A percentile compares a stretch with the other conserved stretches of the same genome.
phyloP scores from a whole-genome alignment of 2,329 filamentous ascomycete species.

The Colletotrichum higginsianum region DNA sequence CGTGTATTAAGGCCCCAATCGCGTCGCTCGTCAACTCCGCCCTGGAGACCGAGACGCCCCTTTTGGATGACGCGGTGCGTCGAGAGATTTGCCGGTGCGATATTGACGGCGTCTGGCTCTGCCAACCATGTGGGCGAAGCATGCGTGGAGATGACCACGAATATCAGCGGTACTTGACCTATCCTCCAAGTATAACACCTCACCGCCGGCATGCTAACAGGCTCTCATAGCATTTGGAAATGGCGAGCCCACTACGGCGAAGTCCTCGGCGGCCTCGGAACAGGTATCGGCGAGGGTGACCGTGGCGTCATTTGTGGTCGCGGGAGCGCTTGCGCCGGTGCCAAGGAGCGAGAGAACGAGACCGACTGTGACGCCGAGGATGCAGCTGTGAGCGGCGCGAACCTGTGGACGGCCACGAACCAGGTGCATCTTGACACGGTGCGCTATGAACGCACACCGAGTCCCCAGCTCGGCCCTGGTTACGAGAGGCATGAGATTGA shows the following conservation, averaged over 20 bases:
- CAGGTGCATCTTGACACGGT: slow-evolving; percentile 47
- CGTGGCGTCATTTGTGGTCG: slow-evolving; percentile 91
- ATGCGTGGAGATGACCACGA: slow-evolving; percentile 73
- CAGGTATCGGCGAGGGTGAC: slow-evolving; percentile 89
- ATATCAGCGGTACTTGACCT: slow-evolving; percentile 67
- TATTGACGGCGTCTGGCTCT: slow-evolving; percentile 81
- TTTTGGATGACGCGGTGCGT: slow-evolving; percentile 71
- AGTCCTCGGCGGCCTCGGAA: slow-evolving; percentile 84
- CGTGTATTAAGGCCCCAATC: slow-evolving; percentile 82
- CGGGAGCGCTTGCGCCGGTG: slow-evolving; percentile 81
- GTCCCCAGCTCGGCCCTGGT: slow-evolving; percentile 73
- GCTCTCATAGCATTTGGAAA: slow-evolving; percentile 77
- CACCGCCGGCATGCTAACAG: slow-evolving; percentile 23
- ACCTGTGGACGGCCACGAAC: slow-evolving; percentile 43
- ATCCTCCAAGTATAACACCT: slow-evolving; percentile 1
- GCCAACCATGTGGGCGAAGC: slow-evolving; percentile 83
- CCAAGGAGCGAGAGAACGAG: slow-evolving; percentile 84
- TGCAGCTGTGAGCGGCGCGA: slow-evolving; percentile 60
- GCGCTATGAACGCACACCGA: slow-evolving; percentile 59
- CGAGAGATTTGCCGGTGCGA: slow-evolving; percentile 68
- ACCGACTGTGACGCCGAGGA: slow-evolving; percentile 89
- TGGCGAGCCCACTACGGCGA: slow-evolving; percentile 91
- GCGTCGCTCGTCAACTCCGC: slow-evolving; percentile 64
- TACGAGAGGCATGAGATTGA: slow-evolving; percentile 92
- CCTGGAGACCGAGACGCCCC: slow-evolving; percentile 60